phyloP scores from a whole-genome alignment of 1,284 basidiomycete species.

The Ganoderma boninense region DNA sequence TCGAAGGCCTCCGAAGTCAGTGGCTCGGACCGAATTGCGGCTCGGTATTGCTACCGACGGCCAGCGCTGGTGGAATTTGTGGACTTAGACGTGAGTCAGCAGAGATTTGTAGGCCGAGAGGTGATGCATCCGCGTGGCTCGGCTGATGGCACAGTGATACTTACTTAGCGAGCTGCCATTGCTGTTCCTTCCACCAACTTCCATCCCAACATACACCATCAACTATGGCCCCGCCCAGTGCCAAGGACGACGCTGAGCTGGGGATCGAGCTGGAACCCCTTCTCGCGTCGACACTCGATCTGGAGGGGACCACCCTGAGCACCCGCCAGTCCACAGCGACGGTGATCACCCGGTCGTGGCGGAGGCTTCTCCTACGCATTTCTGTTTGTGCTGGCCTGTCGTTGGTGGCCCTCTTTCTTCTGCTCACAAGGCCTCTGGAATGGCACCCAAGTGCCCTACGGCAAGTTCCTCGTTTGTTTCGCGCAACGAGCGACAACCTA shows the following conservation, averaged over 20 bases:
- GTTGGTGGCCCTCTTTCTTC: constrained; percentile 1
- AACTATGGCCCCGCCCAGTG: constrained; percentile 43
- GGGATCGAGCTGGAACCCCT: constrained; percentile 1
- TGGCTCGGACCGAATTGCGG: background rate
- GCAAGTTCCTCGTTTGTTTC: background rate
- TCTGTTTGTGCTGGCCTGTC: background rate
- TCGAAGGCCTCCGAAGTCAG: background rate
- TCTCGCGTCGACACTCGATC: background rate
- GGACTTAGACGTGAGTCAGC: background rate
- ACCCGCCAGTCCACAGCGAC: background rate
- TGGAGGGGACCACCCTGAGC: background rate
- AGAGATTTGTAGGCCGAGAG: background rate
- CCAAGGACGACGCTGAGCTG: constrained; percentile 37
- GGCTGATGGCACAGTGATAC: background rate
- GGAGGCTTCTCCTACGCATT: background rate
- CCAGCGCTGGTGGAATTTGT: background rate
- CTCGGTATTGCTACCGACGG: too few relatives aligned
- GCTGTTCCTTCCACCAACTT: background rate
- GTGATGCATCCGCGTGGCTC: background rate
- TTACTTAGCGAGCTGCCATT: background rate
- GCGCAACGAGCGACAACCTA: too few relatives aligned
- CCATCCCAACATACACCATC: background rate
- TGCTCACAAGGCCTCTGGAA: background rate
- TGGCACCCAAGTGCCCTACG: constrained; percentile 1
- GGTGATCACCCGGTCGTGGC: constrained; percentile 3